Conservation (phyloP, 345 rosid genomes). For the Tarenaya hassleriana region DNA sequence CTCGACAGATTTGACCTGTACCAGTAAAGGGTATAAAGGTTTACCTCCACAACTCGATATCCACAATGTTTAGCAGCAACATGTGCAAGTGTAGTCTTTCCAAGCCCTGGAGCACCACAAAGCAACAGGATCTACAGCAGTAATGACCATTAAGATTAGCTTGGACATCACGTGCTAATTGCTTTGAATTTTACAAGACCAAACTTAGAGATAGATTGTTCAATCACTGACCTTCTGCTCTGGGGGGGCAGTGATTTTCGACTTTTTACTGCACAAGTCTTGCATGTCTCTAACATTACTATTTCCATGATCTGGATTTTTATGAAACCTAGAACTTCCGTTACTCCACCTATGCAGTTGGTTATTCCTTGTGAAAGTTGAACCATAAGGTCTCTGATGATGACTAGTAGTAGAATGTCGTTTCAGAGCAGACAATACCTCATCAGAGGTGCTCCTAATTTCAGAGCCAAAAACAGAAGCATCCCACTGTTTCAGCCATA, state of each 20-base stretch:
- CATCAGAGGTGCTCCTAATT: conserved; percentile 84
- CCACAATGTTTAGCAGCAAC: conserved; percentile 98
- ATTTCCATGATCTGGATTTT: conserved; percentile 31
- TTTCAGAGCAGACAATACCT: conserved; percentile 75
- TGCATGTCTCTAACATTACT: conserved; percentile 33
- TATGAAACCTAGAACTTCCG: conserved; percentile 36
- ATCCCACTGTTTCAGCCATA: conserved; percentile 99
- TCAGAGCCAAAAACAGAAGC: conserved; percentile 94
- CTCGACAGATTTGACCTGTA: conserved; percentile 8
- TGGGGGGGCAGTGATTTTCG: conserved; percentile 57
- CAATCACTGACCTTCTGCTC: conserved; percentile 69
- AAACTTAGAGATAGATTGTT: conserved; percentile 14
- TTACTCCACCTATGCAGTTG: conserved; percentile 42
- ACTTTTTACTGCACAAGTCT: conserved; percentile 44
- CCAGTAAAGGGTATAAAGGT: conserved; percentile 25
- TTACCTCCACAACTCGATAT: conserved; percentile 90
- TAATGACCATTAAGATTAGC: conserved; percentile 16
- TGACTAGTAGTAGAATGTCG: conserved; percentile 69
- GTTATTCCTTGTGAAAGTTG: conserved; percentile 42
- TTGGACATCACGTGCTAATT: background rate
- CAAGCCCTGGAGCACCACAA: conserved; percentile 99
- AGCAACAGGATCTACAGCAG: conserved; percentile 79
- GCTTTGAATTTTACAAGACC: conserved; percentile 14
- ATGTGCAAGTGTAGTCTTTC: conserved; percentile 98
- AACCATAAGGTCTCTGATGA: conserved; percentile 41